Percentiles rank a stretch among this genome's conserved stretches.
Conservation (phyloP, 1,284 basidiomycete genomes). For the Fomitopsis schrenkii region DNA sequence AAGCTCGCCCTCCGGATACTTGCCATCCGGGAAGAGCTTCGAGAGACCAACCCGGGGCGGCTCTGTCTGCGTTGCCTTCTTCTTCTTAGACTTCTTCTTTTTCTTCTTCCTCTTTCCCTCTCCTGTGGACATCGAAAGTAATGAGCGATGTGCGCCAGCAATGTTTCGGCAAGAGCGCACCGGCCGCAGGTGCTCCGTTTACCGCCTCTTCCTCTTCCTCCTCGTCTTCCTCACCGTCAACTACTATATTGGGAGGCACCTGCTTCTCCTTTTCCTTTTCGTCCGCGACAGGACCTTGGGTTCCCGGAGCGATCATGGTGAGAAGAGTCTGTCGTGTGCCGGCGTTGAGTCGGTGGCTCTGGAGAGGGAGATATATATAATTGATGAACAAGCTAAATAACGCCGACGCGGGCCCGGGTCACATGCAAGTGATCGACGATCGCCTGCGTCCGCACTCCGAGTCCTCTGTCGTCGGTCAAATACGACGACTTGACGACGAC, state of each 20-base stretch:
- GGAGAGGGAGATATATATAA: not conserved
- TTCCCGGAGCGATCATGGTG: not conserved
- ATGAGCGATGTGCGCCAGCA: not conserved
- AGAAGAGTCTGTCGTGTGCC: too few species aligned
- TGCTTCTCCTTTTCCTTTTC: constrained; percentile 18
- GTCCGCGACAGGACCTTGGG: not conserved
- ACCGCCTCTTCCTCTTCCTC: constrained; percentile 26
- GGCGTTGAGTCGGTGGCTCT: not conserved
- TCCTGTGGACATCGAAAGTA: constrained; percentile 13
- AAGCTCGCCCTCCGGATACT: constrained; percentile 90
- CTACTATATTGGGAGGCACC: constrained; percentile 16
- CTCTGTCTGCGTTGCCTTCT: constrained; percentile 78
- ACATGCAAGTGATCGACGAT: not conserved
- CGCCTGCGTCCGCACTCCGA: not conserved
- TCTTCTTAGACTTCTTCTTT: constrained; percentile 91
- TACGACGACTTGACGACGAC: too few species aligned
- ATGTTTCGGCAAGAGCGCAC: constrained; percentile 2
- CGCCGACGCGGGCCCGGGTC: not conserved
- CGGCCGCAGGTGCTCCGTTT: constrained; percentile 23
- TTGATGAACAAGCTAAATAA: not conserved
- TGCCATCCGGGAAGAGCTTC: constrained; percentile 84
- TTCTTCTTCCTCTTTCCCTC: constrained; percentile 74
- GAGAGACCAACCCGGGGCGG: constrained; percentile 91
- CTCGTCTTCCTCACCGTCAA: constrained; percentile 19
- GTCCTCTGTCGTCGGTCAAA: too few species aligned